Evolutionary conservation across 192 early-diverging fungal species (phyloP), one percentile per base, ranked within the genome.

Genomic region (Coemansia biformis): DNA sequence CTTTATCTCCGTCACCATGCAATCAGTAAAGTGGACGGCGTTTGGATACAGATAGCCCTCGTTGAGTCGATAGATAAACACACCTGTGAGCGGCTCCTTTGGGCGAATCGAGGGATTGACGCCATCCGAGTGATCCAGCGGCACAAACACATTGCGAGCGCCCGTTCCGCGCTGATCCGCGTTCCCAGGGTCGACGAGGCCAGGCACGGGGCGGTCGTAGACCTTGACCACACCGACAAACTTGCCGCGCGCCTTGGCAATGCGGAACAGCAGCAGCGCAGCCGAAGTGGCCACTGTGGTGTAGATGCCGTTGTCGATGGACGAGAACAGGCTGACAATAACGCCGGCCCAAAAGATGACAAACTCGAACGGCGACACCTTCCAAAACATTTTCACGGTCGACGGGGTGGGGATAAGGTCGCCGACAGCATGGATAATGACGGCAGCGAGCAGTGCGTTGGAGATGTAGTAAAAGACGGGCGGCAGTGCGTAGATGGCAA

Each of bases 391-490:
- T 38, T 59, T 74, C 48, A 85, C 58, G n/a, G 80, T 68, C 0
- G 57, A 43, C 4, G 83, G 84, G 15, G 80, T 76, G 2, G 74
- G 63, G 34, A 97, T 74, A 40, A 97, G 69, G 38, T 88, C 86
- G 19, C 83, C 69, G 21, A 97, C 88, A n/a, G 90, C 86, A 44
- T 80, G 81, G 52, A 91, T 85, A 54, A 94, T 90, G 31, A 97
- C 80, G 0, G 90, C 91, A 4, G 86, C 80, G 4, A 97, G 71
- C 2, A 78, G 67, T 15, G 91, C 84, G 38, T 73, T 78, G 1
- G 93, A 87, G 31, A 97, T 91, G 59, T 84, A 93, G 67, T 82
- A 87, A 64, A 97, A 89, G 7, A 82, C 83, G 14, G 83, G 83
- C 31, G 91, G 90, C 46, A 93, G 77, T 23, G 80, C 71, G 63